Conservation (phyloP, 2,329 filamentous ascomycete species). For the Lanzia echinophila region DNA sequence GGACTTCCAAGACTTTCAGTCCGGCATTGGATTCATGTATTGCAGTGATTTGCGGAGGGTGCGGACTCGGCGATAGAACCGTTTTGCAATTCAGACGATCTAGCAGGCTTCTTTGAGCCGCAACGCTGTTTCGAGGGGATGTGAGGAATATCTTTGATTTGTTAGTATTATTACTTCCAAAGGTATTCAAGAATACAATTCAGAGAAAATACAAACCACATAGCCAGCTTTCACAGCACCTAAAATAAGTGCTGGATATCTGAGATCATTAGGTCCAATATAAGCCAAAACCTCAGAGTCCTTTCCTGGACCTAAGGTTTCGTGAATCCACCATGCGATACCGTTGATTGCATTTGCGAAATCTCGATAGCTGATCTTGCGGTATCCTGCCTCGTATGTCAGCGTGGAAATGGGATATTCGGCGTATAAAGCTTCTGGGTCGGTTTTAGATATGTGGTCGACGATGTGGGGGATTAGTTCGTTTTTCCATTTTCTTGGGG, state of each 20-base stretch:
- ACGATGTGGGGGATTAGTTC: neutral
- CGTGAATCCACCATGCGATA: slow-evolving; percentile 14
- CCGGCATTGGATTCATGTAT: neutral
- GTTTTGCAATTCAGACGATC: neutral
- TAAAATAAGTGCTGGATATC: neutral
- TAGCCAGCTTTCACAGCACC: slow-evolving; percentile 2
- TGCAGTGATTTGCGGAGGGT: neutral
- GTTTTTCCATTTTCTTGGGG: neutral
- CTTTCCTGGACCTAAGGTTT: slow-evolving; percentile 5
- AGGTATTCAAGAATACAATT: neutral
- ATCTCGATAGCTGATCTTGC: slow-evolving; percentile 8
- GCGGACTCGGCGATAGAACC: neutral
- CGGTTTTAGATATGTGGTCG: neutral
- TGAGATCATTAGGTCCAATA: slow-evolving; percentile 29
- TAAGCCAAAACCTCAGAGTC: slow-evolving; percentile 38
- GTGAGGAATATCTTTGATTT: neutral
- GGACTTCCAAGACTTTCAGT: neutral
- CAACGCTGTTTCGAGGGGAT: neutral
- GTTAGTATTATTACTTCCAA: neutral
- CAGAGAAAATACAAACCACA: neutral
- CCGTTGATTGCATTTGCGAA: slow-evolving; percentile 17
- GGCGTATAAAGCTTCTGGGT: neutral
- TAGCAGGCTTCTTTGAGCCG: neutral
- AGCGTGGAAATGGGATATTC: neutral
- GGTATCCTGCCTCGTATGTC: slow-evolving; percentile 5